phyloP scores from a whole-genome alignment of 305 asterid genomes.

The Fraxinus baroniana region DNA sequence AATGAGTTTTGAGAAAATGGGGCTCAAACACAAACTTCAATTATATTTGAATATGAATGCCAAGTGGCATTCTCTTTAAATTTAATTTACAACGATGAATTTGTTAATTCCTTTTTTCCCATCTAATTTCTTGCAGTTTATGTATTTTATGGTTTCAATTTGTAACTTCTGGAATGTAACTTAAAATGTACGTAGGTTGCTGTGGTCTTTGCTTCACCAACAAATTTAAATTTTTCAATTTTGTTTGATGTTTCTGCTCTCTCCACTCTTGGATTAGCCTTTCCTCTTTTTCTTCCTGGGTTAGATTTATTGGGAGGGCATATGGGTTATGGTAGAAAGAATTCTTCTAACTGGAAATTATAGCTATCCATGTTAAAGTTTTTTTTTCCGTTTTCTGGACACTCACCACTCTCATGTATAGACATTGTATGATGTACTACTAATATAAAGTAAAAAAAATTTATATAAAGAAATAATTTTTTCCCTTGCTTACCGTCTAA shows the following conservation, averaged over 20 bases:
- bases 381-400: not conserved
- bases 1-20: not conserved
- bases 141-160: not conserved
- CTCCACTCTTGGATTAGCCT: not conserved
- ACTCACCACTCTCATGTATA: not conserved
- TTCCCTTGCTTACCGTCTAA: not conserved
- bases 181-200: not conserved
- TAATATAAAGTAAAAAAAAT: not conserved
- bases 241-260: not conserved
- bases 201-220: not conserved
- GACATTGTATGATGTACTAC: not conserved
- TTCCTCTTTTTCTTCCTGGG: not conserved
- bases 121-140: not conserved
- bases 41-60: not conserved
- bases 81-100: not conserved
- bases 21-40: not conserved
- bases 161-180: not conserved
- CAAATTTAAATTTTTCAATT: not conserved
- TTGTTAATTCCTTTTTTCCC: not conserved
- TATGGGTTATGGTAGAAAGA: not conserved
- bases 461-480: not conserved
- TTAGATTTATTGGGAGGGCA: not conserved
- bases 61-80: not conserved
- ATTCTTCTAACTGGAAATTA: not conserved
- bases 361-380: not conserved